Conservation (phyloP, 169 alveolate species). For the Amoebophrya sp. region DNA sequence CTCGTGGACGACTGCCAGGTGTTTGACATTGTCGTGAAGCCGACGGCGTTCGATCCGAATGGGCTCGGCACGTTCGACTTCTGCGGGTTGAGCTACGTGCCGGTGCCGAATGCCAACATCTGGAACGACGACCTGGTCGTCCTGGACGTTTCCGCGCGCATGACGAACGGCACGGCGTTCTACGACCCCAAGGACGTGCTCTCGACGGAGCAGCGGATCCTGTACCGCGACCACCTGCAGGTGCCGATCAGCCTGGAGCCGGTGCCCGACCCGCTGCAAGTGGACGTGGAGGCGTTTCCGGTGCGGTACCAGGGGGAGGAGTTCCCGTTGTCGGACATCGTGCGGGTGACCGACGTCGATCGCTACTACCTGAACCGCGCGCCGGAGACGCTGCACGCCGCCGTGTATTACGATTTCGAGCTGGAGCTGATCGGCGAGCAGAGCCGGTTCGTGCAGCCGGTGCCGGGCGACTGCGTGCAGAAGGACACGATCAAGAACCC, state of each 20-base stretch:
- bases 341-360: neutral
- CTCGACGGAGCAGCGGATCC: neutral
- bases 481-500: neutral
- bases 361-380: neutral
- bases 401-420: neutral
- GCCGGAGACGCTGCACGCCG: neutral
- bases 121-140: neutral
- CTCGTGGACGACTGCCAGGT: neutral
- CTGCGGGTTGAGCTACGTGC: neutral
- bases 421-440: neutral
- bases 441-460: neutral
- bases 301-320: neutral
- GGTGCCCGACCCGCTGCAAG: neutral
- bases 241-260: neutral
- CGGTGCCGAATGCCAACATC: neutral
- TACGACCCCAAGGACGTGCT: neutral
- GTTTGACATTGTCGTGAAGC: neutral
- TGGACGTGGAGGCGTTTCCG: neutral
- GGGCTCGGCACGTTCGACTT: neutral
- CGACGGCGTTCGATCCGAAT: neutral
- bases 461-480: neutral
- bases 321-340: neutral
- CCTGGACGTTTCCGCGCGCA: neutral
- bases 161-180: neutral
- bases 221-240: neutral